Conservation (phyloP, 345 rosid genomes). For the Draba incana region DNA sequence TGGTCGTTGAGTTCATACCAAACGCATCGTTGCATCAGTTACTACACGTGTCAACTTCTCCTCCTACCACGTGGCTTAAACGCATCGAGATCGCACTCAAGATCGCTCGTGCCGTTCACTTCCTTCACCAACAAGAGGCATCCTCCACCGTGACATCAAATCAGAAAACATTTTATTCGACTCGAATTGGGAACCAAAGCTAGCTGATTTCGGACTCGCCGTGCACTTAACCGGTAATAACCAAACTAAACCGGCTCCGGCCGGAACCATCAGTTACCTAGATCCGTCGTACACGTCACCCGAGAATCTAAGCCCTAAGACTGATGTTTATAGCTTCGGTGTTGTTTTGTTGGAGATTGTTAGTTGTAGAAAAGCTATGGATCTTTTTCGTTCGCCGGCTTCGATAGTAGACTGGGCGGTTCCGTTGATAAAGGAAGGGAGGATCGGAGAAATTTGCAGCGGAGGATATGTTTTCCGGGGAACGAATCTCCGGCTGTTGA, state of each 20-base stretch:
- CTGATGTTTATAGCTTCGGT: conserved; percentile 70
- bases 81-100: conserved; percentile 64
- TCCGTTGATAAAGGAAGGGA: conserved; percentile 47
- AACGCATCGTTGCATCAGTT: conserved; percentile 66
- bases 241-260: conserved; percentile 45
- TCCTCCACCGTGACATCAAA: conserved; percentile 80
- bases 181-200: conserved; percentile 55
- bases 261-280: conserved; percentile 78
- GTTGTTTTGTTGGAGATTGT: conserved; percentile 69
- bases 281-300: conserved; percentile 71
- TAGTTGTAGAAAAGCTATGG: conserved; percentile 67
- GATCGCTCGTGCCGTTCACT: conserved; percentile 61
- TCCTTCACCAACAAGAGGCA: conserved; percentile 51
- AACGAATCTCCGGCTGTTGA: conserved; percentile 45
- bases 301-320: conserved; percentile 54
- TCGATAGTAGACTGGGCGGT: conserved; percentile 72
- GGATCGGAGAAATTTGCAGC: conserved; percentile 46
- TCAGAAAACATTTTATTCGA: conserved; percentile 69
- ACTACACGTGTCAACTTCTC: conserved; percentile 46
- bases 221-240: conserved; percentile 44
- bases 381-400: conserved; percentile 51
- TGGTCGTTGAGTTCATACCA: conserved; percentile 83
- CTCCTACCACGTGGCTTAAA: conserved; percentile 48
- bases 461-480: conserved; percentile 40
- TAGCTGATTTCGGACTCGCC: conserved; percentile 75